Conservation (phyloP, 768 basidiomycete genomes). For the Thelephora aurantiotincta region DNA sequence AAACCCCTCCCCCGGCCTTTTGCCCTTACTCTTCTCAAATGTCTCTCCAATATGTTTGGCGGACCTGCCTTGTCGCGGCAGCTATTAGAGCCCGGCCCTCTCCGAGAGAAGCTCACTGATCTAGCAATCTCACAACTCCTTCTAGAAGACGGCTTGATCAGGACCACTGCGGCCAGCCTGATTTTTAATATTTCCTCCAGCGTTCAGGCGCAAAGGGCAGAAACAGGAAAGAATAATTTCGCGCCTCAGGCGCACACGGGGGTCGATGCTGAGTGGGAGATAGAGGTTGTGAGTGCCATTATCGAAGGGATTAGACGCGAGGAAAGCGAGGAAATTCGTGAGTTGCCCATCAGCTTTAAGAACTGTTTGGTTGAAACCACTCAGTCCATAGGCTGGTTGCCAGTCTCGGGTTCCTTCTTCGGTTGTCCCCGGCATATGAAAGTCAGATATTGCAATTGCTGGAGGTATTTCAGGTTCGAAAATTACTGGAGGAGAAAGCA, state of each 20-base stretch:
- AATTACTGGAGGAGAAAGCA: conserved; percentile 39
- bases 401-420: conserved; percentile 61
- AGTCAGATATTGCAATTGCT: conserved; percentile 40
- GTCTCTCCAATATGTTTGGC: conserved; percentile 57
- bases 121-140: conserved; percentile 56
- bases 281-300: conserved; percentile 74
- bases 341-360: conserved; percentile 15
- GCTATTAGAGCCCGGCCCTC: conserved; percentile 22
- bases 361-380: not conserved
- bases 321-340: conserved; percentile 69
- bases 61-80: conserved; percentile 23
- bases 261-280: conserved; percentile 72
- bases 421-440: conserved; percentile 58
- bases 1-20: conserved; percentile 31
- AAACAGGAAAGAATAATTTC: conserved; percentile 17
- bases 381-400: conserved; percentile 74
- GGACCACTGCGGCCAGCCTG: conserved; percentile 71
- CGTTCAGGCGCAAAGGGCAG: conserved; percentile 49
- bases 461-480: conserved; percentile 52
- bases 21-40: conserved; percentile 48
- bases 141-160: conserved; percentile 50
- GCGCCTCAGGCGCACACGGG: conserved; percentile 23
- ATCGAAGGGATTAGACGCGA: conserved; percentile 67
- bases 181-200: conserved; percentile 62
- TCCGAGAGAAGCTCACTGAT: conserved; percentile 26